A percentile compares a stretch with the other conserved stretches of the same genome.
Evolutionary conservation across 495 filamentous ascomycete species (phyloP).

Genomic region (Aspergillus saccharolyticus): DNA sequence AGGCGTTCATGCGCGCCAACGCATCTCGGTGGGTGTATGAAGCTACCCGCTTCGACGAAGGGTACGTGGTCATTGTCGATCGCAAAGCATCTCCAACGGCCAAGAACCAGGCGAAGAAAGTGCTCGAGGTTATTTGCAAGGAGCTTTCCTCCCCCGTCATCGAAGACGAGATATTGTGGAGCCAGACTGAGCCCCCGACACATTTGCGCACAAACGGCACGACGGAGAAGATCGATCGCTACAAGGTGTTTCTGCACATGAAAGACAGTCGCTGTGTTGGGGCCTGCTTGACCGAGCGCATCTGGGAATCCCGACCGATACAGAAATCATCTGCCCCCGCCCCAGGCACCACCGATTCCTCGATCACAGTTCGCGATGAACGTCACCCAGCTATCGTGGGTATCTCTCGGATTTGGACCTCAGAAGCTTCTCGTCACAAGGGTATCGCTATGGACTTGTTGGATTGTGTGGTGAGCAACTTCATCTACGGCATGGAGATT

Average conservation of each 20-base stretch:
- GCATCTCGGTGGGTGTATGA: conserved; percentile 45
- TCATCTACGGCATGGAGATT: conserved; percentile 62
- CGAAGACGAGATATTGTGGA: conserved; percentile 55
- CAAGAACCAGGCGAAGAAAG: conserved; percentile 54
- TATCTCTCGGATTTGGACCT: conserved; percentile 71
- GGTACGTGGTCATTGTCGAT: conserved; percentile 53
- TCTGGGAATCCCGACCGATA: conserved; percentile 52
- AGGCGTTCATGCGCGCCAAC: conserved; percentile 46
- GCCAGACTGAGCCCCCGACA: conserved; percentile 39
- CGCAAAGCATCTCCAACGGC: conserved; percentile 48
- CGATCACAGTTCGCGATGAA: conserved; percentile 39
- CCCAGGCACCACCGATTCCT: conserved; percentile 31
- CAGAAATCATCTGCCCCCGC: conserved; percentile 27
- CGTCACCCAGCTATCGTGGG: conserved; percentile 54
- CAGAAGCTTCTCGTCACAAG: conserved; percentile 51
- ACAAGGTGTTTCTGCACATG: conserved; percentile 61
- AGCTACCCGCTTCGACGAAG: conserved; percentile 42
- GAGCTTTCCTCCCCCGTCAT: conserved; percentile 63
- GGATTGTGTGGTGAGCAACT: conserved; percentile 57
- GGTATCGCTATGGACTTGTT: conserved; percentile 59
- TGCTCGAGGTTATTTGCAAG: conserved; percentile 61
- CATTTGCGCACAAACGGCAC: conserved; percentile 27
- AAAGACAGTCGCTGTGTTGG: conserved; percentile 61
- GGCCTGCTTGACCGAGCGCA: conserved; percentile 60
- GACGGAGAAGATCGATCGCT: conserved; percentile 49